A percentile compares a stretch with the other conserved stretches of the same genome.
These are phyloP conservation scores for Candida maltosa DNA, from an alignment of 805 yeast species.

Conservation along the genomic window DNA sequence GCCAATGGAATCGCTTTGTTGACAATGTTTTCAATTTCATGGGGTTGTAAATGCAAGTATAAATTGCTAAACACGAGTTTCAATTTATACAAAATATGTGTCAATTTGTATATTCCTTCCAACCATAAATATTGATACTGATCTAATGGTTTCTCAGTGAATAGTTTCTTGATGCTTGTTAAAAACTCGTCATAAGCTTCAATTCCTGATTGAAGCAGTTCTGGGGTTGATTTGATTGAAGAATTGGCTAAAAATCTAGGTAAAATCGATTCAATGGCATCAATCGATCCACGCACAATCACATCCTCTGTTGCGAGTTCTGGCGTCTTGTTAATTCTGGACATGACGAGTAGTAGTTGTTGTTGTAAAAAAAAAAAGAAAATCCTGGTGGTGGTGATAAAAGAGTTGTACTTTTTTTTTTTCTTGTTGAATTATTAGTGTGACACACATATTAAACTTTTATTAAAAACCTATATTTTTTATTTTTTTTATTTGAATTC, in stretches of 20 bases:
- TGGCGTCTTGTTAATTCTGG: not conserved
- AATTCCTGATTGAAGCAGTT: conserved; percentile 5
- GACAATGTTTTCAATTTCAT: conserved; percentile 5
- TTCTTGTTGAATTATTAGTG: not conserved
- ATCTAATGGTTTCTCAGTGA: conserved; percentile 10
- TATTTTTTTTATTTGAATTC: not conserved
- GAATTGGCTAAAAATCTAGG: conserved; percentile 2
- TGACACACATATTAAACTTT: not conserved
- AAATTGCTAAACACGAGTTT: conserved; percentile 7
- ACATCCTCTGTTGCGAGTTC: not conserved
- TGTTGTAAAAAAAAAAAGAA: not conserved
- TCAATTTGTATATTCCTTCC: conserved; percentile 8
- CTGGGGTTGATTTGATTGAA: not conserved
- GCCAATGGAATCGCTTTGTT: no score
- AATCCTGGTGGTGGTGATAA: not conserved
- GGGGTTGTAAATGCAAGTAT: conserved; percentile 2
- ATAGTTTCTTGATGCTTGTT: conserved; percentile 10
- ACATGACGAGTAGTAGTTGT: conserved; percentile 1
- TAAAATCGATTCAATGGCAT: conserved; percentile 3
- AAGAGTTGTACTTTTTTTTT: not conserved
- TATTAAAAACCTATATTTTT: not conserved
- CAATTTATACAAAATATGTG: conserved; percentile 6
- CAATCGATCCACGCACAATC: not conserved
- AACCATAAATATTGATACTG: conserved; percentile 21
- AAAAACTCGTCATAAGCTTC: conserved; percentile 17